A percentile compares a stretch with the other conserved stretches of the same genome.
Evolutionary conservation across 2,329 filamentous ascomycete species (phyloP).

Genomic region (Chrysosporium queenslandicum): DNA sequence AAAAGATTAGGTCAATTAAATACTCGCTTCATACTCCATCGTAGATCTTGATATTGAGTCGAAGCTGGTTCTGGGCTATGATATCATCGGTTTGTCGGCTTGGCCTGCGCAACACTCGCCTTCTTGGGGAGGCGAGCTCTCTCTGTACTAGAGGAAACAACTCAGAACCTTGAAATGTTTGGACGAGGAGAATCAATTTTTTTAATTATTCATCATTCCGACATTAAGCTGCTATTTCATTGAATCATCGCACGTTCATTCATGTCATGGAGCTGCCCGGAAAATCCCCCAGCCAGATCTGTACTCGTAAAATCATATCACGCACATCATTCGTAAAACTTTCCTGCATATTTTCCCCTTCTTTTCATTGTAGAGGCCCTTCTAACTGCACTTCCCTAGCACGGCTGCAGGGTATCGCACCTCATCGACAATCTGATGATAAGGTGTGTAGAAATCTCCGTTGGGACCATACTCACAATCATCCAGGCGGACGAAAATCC

Average conservation of each 20-base stretch:
- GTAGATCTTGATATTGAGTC: neutral
- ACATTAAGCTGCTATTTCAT: neutral
- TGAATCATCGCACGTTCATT: neutral
- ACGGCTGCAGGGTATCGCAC: neutral
- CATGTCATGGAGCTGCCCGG: neutral
- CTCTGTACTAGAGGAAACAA: no score
- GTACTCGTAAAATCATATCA: no score
- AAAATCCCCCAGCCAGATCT: neutral
- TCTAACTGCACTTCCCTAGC: neutral
- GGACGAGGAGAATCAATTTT: no score
- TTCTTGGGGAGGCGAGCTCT: neutral
- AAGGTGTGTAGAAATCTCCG: slow-evolving; percentile 7
- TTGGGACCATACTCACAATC: neutral
- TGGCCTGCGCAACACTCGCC: neutral
- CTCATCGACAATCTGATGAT: slow-evolving; percentile 9
- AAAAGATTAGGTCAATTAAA: neutral
- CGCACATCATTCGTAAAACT: no score
- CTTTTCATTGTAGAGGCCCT: neutral
- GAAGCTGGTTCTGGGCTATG: neutral
- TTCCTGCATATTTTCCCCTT: neutral
- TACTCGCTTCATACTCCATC: neutral
- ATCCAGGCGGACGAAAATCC: slow-evolving; percentile 11
- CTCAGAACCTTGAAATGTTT: no score
- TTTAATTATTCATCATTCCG: no score
- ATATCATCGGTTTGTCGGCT: neutral